These are phyloP conservation scores for Begonia masoniana DNA, from an alignment of 306 rosid species.

Conservation along the genomic window DNA sequence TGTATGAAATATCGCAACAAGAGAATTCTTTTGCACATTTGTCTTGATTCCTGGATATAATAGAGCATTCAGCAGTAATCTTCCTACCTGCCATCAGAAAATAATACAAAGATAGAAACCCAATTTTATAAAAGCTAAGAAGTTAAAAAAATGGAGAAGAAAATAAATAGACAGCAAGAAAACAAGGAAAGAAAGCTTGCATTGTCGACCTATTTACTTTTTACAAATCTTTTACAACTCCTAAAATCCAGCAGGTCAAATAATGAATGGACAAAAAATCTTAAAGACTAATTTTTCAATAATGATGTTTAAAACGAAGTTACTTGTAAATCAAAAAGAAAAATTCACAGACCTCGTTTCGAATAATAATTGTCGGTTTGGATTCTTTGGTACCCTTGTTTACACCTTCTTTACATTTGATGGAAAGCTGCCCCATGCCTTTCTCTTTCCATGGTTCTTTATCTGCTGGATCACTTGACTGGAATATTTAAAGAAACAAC, in stretches of 20 bases:
- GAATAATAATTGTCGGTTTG: constrained; percentile 80
- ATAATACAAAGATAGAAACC: neutral
- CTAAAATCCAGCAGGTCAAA: too few relatives aligned
- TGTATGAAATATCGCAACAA: constrained; percentile 89
- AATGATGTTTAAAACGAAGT: too few relatives aligned
- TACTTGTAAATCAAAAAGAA: too few relatives aligned
- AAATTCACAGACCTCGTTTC: constrained; percentile 57
- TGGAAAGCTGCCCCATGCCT: constrained; percentile 80
- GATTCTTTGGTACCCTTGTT: constrained; percentile 89
- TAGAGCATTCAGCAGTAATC: constrained; percentile 77
- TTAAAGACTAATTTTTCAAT: too few relatives aligned
- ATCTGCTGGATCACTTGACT: constrained; percentile 82
- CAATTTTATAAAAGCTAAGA: too few relatives aligned
- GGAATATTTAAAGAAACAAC: constrained; percentile 13
- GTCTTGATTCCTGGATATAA: constrained; percentile 94
- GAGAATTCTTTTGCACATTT: constrained; percentile 70
- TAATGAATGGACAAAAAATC: too few relatives aligned
- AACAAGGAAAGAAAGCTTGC: too few relatives aligned
- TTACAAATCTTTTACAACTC: too few relatives aligned
- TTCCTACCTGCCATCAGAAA: constrained; percentile 65
- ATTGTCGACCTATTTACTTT: too few relatives aligned
- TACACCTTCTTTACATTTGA: constrained; percentile 86
- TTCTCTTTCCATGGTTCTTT: constrained; percentile 86
- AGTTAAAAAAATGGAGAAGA: too few relatives aligned
- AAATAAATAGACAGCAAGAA: too few relatives aligned